These are phyloP conservation scores for Rhodotorula sp. DNA, from an alignment of 1,284 basidiomycete species.

Conservation along the genomic window DNA sequence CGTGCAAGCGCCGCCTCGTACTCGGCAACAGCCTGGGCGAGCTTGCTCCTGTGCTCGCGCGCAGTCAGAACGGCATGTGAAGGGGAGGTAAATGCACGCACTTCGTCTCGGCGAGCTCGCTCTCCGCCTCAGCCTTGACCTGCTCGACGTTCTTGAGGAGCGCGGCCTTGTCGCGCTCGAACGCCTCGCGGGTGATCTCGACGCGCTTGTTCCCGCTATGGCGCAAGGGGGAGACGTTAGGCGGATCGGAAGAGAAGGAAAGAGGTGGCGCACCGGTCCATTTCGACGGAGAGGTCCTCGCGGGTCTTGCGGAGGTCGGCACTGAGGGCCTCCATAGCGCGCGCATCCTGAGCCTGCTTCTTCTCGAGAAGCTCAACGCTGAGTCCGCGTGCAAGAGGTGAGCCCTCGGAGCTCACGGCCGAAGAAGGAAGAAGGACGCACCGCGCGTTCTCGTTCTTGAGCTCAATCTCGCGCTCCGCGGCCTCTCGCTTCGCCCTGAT, in stretches of 20 bases:
- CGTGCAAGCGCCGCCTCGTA: background rate
- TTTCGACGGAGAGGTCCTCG: background rate
- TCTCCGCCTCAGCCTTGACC: background rate
- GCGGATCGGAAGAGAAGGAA: background rate
- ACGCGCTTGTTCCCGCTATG: background rate
- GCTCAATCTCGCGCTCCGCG: background rate
- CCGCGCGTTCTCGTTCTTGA: background rate
- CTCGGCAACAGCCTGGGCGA: background rate
- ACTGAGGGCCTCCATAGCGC: background rate
- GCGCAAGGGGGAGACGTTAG: too few relatives aligned
- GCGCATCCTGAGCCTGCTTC: background rate
- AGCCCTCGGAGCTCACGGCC: background rate
- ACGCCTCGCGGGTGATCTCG: background rate
- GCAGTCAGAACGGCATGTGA: background rate
- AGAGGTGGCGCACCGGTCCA: background rate
- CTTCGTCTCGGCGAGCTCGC: background rate
- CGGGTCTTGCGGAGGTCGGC: background rate
- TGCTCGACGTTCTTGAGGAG: background rate
- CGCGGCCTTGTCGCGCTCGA: background rate
- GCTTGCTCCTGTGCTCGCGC: background rate
- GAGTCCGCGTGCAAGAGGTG: too few relatives aligned
- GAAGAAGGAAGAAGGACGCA: background rate
- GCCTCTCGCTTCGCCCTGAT: background rate
- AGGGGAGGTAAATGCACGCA: background rate
- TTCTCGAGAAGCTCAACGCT: background rate